phyloP scores from a whole-genome alignment of 2,329 filamentous ascomycete species.

The Curvularia verruculosa region DNA sequence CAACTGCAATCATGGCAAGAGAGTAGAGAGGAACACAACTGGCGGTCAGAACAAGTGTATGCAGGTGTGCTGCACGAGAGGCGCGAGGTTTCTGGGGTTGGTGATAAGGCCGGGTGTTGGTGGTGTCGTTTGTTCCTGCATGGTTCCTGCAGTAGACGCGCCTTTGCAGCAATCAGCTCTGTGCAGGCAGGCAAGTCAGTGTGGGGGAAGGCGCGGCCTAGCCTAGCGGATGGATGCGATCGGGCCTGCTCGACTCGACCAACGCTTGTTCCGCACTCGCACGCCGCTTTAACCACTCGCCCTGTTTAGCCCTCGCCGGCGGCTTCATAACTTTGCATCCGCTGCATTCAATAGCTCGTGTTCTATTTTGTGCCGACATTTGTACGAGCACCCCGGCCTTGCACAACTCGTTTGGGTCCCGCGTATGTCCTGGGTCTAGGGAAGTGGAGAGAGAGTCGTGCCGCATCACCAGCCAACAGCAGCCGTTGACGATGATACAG shows the following conservation, averaged over 20 bases:
- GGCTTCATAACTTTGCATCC: conserved; percentile 30
- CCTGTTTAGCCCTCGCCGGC: conserved; percentile 28
- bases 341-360: conserved; percentile 42
- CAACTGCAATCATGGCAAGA: not conserved
- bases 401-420: conserved; percentile 34
- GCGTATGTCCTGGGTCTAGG: too few relatives aligned
- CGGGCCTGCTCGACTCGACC: conserved; percentile 33
- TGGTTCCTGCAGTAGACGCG: conserved; percentile 51
- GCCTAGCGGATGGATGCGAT: conserved; percentile 27
- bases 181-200: conserved; percentile 38
- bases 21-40: not conserved
- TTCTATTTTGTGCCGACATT: conserved; percentile 44
- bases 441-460: conserved; percentile 14
- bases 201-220: conserved; percentile 35
- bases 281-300: conserved; percentile 25
- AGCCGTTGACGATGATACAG: conserved; percentile 24
- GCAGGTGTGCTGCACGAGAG: conserved; percentile 13
- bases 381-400: conserved; percentile 35
- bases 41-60: not conserved
- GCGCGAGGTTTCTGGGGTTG: conserved; percentile 13
- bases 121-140: conserved; percentile 27
- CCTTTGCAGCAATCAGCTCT: conserved; percentile 28
- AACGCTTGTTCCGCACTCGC: conserved; percentile 35
- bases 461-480: conserved; percentile 11
- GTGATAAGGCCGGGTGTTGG: not conserved